A percentile compares a stretch with the other conserved stretches of the same genome.
phyloP scores from a whole-genome alignment of 257 asterid species.

The Galeopsis tetrahit region DNA sequence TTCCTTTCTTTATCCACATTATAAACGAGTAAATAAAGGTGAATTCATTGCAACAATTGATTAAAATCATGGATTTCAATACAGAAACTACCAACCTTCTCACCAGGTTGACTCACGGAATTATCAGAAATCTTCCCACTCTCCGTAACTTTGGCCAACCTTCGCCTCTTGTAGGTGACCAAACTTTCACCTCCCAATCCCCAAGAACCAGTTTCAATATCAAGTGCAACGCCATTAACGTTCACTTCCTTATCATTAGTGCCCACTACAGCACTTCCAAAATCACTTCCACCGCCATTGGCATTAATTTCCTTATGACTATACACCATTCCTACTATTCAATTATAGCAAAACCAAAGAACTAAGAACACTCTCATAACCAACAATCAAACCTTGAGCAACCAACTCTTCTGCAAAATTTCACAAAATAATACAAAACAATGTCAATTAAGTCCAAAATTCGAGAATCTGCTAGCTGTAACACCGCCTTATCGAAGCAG shows the following conservation, averaged over 20 bases:
- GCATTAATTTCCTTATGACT: slow-evolving; percentile 41
- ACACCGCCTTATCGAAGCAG: neutral
- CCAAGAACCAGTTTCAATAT: slow-evolving; percentile 36
- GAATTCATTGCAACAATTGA: neutral
- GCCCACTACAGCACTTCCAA: slow-evolving; percentile 27
- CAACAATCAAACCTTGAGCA: slow-evolving; percentile 28
- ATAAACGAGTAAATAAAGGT: slow-evolving; percentile 1
- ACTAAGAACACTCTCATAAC: slow-evolving; percentile 34
- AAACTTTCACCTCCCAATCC: slow-evolving; percentile 45
- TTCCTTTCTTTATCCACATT: neutral
- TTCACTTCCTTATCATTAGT: slow-evolving; percentile 37
- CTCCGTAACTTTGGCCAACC: slow-evolving; percentile 36
- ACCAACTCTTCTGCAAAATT: slow-evolving; percentile 41
- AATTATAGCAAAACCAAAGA: slow-evolving; percentile 31
- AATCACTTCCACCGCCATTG: slow-evolving; percentile 37
- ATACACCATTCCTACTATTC: slow-evolving; percentile 50
- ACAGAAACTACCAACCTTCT: slow-evolving; percentile 49
- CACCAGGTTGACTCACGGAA: slow-evolving; percentile 41
- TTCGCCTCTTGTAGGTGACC: slow-evolving; percentile 81
- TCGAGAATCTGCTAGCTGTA: slow-evolving; percentile 12
- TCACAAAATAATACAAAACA: slow-evolving; percentile 22
- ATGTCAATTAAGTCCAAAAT: neutral
- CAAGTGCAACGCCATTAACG: slow-evolving; percentile 43
- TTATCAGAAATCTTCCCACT: slow-evolving; percentile 36
- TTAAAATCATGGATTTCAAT: neutral